phyloP scores from a whole-genome alignment of 116 monocot genomes.

The Posidonia oceanica region DNA sequence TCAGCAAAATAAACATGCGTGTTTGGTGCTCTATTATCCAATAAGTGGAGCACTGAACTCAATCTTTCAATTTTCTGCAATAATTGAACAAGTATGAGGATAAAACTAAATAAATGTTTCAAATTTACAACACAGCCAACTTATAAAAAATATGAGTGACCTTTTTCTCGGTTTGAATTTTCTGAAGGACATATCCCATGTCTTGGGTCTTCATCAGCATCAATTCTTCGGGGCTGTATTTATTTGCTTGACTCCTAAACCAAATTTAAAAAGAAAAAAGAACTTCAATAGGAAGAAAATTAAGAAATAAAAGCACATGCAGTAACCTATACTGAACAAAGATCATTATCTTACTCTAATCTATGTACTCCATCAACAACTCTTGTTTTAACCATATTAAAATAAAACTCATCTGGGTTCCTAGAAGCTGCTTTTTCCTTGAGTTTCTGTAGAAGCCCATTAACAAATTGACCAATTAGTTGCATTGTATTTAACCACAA shows the following conservation, averaged over 20 bases:
- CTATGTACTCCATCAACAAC: conserved; percentile 64
- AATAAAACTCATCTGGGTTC: conserved; percentile 95
- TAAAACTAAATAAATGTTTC: neutral
- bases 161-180: conserved; percentile 88
- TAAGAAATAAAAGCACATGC: neutral
- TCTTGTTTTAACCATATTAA: conserved; percentile 79
- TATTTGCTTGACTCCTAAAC: conserved; percentile 58
- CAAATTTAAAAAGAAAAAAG: neutral
- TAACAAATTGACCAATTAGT: neutral
- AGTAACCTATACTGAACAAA: neutral
- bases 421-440: conserved; percentile 71
- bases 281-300: neutral
- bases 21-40: conserved; percentile 45
- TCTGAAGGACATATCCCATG: conserved; percentile 68
- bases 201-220: conserved; percentile 93
- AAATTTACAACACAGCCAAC: neutral
- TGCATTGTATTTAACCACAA: neutral
- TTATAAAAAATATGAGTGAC: conserved; percentile 11
- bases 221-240: conserved; percentile 66
- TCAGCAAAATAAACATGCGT: conserved; percentile 84
- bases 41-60: conserved; percentile 47
- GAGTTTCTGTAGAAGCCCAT: conserved; percentile 42
- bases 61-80: conserved; percentile 81
- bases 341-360: conserved; percentile 25
- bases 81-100: neutral